Evolutionary conservation across 345 rosid species (phyloP).

Genomic region (Lepidium africanum): DNA sequence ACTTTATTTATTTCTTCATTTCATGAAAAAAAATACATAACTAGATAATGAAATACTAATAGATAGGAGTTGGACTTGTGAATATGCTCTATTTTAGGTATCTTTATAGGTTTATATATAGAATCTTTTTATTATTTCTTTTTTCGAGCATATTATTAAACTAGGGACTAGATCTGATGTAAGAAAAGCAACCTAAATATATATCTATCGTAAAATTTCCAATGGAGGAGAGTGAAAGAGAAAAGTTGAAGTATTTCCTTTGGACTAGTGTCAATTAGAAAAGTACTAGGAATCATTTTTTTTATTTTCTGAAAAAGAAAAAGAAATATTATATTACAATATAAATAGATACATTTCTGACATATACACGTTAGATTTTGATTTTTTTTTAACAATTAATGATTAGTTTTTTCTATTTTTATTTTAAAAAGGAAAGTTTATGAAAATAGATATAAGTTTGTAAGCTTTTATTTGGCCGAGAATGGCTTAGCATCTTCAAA

Average conservation of each 20-base stretch:
- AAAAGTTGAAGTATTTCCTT: slow-evolving; percentile 23
- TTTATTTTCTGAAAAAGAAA: not conserved
- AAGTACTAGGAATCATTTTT: slow-evolving; percentile 32
- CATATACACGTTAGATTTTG: not conserved
- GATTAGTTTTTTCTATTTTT: not conserved
- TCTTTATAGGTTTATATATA: slow-evolving; percentile 9
- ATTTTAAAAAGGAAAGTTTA: slow-evolving; percentile 10
- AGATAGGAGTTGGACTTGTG: slow-evolving; percentile 11
- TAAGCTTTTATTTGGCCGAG: slow-evolving; percentile 30
- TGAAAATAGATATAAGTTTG: slow-evolving; percentile 6
- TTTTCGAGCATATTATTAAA: slow-evolving; percentile 17
- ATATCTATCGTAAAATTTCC: slow-evolving; percentile 3
- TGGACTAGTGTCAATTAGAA: slow-evolving; percentile 20
- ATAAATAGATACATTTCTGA: not conserved
- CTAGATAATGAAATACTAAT: slow-evolving; percentile 5
- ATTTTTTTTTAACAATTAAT: not conserved
- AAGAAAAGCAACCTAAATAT: slow-evolving; percentile 1
- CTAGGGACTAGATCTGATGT: slow-evolving; percentile 26
- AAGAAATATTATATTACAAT: not conserved
- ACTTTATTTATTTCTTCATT: not conserved
- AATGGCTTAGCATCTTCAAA: slow-evolving; percentile 25
- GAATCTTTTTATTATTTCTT: slow-evolving; percentile 5
- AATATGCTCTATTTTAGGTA: slow-evolving; percentile 24
- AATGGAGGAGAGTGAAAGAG: slow-evolving; percentile 28
- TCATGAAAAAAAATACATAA: not conserved